phyloP scores from a whole-genome alignment of 83 land plant genomes.

The Isoetes engelmannii region DNA sequence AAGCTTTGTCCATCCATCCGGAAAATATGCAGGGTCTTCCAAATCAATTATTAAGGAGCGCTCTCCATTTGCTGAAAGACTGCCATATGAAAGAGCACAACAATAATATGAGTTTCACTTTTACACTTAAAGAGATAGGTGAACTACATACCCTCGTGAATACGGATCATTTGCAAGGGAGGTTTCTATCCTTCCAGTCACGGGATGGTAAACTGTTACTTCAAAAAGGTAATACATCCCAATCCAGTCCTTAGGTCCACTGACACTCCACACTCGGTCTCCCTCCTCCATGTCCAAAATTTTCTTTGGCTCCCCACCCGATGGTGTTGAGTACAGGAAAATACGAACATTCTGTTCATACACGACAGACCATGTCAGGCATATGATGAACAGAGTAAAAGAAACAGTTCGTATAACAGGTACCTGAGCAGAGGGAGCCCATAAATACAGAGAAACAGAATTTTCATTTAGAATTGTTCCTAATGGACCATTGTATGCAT shows the following conservation, averaged over 20 bases:
- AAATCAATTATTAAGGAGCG: conserved; percentile 71
- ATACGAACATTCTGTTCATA: conserved; percentile 47
- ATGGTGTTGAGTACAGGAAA: conserved; percentile 44
- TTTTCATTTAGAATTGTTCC: conserved; percentile 57
- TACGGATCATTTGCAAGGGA: conserved; percentile 84
- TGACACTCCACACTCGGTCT: conserved; percentile 64
- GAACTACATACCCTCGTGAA: conserved; percentile 68
- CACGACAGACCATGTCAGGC: background rate
- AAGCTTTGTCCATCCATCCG: conserved; percentile 71
- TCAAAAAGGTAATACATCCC: conserved; percentile 83
- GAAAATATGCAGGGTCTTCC: conserved; percentile 43
- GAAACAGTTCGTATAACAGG: background rate
- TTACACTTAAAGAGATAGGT: background rate
- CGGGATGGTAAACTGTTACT: conserved; percentile 68
- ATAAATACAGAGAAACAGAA: conserved; percentile 49
- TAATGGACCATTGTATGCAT: conserved; percentile 81
- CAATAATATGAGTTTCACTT: too few species aligned
- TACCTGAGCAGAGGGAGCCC: conserved; percentile 99
- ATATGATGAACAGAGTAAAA: background rate
- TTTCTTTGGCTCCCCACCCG: conserved; percentile 47
- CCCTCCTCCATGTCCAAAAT: conserved; percentile 50
- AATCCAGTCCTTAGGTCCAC: conserved; percentile 73
- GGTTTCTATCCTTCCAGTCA: conserved; percentile 57
- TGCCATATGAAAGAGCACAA: conserved; percentile 10
- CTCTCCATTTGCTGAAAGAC: conserved; percentile 76